Base-by-base conservation (phyloP, 768 basidiomycete species). In the Trichaptum fuscoviolaceum region DNA sequence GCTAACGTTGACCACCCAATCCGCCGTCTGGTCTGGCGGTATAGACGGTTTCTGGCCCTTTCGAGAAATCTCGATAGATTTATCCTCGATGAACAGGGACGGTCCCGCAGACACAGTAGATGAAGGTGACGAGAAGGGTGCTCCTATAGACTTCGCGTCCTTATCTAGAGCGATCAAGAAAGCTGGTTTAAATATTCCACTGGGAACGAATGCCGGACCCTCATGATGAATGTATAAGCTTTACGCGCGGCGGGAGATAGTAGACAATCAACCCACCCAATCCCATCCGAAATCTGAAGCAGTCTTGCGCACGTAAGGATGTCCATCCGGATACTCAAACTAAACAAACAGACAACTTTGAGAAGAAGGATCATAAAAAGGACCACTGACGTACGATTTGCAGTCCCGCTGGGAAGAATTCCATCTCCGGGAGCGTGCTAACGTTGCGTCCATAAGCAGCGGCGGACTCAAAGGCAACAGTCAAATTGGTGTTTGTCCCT, bases 221-320 rank as follows among this genome's bases (percentile, higher is more conserved):
- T 85, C 58, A 26, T 35, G 57, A 60, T n/a, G 52, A 15, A 2
- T 2, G 2, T 15, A 24, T 34, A 3, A 61, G 23, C 23, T 6
- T 52, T 20, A 2, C 20, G n/a, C n/a, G n/a, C 12, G 2, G 42
- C 20, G 10, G 3, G 15, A 52, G 6, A 15, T 52, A 5, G 12
- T 52, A 20, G 12, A 18, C 3, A 61, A 61, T 5, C 12, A 61
- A 61, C 73, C 26, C 66, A 85, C 83, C 85, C 84, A 87, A 73
- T 87, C 85, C 85, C 85, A 87, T 0, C 86, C 85, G 67, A 85
- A 87, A 70, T 87, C 85, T 2, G 80, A 81, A 35, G 80, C 76
- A 2, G 79, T 77, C 71, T 87, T 86, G 0, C 85, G 80, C 27
- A 85, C 76, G 74, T 78, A 85, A 30, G 79, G 76, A 62, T 81